A percentile compares a stretch with the other conserved stretches of the same genome.
These are phyloP conservation scores for Xerocomus nothofagi DNA, from an alignment of 1,284 basidiomycete genomes.

Conservation along the genomic window DNA sequence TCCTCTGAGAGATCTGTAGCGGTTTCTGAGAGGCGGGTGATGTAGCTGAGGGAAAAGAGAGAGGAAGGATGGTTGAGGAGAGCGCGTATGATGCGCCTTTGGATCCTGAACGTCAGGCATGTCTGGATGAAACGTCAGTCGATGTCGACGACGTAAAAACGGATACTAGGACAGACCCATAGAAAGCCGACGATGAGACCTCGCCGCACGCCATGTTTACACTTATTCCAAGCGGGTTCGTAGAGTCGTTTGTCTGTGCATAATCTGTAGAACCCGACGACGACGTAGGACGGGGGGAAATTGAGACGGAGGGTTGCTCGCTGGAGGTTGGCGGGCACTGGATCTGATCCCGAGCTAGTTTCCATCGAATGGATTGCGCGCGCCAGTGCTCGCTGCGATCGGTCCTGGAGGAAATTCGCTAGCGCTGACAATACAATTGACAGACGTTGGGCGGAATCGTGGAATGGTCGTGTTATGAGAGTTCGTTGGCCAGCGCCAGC, in stretches of 20 bases:
- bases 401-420: background rate
- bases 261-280: constrained; percentile 74
- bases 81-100: constrained; percentile 58
- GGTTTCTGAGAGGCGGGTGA: constrained; percentile 16
- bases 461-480: no score
- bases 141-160: background rate
- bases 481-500: no score
- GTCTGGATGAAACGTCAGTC: constrained; percentile 41
- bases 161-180: constrained; percentile 54
- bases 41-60: constrained; percentile 12
- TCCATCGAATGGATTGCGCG: background rate
- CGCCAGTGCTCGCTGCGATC: background rate
- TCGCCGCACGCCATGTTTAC: constrained; percentile 62
- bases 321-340: constrained; percentile 45
- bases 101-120: constrained; percentile 61
- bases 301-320: constrained; percentile 58
- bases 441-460: no score
- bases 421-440: no score
- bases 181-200: constrained; percentile 60
- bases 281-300: constrained; percentile 72
- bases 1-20: constrained; percentile 66
- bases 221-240: constrained; percentile 74
- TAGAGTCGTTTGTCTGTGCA: constrained; percentile 65
- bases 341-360: constrained; percentile 12
- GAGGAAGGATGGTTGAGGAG: constrained; percentile 61